phyloP scores from a whole-genome alignment of 116 monocot genomes.

The Zostera marina region DNA sequence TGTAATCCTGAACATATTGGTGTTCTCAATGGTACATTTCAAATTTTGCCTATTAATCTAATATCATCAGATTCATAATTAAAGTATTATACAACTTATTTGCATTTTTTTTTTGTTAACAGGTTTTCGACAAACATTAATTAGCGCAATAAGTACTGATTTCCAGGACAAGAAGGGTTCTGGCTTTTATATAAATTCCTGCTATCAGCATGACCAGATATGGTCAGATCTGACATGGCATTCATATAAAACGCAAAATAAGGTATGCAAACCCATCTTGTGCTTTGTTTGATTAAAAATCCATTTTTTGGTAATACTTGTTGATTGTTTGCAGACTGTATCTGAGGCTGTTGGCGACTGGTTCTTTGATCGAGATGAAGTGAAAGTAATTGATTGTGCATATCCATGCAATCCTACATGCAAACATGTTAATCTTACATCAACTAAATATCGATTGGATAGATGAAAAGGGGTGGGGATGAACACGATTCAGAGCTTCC shows the following conservation, averaged over 20 bases:
- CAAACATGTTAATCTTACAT: constrained; percentile 11
- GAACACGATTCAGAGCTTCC: too few species aligned
- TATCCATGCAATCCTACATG: constrained; percentile 82
- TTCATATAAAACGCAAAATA: constrained; percentile 52
- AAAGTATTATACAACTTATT: background rate
- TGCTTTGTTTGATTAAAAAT: background rate
- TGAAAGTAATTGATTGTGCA: constrained; percentile 51
- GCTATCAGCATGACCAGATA: constrained; percentile 74
- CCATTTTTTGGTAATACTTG: too few species aligned
- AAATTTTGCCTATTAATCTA: too few species aligned
- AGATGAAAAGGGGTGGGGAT: too few species aligned
- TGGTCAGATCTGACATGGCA: constrained; percentile 51
- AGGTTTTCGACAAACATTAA: constrained; percentile 37
- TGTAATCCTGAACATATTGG: constrained; percentile 50
- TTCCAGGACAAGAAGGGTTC: constrained; percentile 27
- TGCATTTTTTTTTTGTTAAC: background rate
- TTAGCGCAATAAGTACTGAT: constrained; percentile 27
- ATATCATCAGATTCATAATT: background rate
- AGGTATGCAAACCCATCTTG: constrained; percentile 29
- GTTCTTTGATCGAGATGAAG: constrained; percentile 45
- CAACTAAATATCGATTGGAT: too few species aligned
- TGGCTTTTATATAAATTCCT: constrained; percentile 69
- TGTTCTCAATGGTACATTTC: constrained; percentile 59
- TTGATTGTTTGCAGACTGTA: constrained; percentile 28
- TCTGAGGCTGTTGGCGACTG: constrained; percentile 68